A percentile compares a stretch with the other conserved stretches of the same genome.
phyloP scores from a whole-genome alignment of 306 rosid genomes.

The Acmispon strigosus region DNA sequence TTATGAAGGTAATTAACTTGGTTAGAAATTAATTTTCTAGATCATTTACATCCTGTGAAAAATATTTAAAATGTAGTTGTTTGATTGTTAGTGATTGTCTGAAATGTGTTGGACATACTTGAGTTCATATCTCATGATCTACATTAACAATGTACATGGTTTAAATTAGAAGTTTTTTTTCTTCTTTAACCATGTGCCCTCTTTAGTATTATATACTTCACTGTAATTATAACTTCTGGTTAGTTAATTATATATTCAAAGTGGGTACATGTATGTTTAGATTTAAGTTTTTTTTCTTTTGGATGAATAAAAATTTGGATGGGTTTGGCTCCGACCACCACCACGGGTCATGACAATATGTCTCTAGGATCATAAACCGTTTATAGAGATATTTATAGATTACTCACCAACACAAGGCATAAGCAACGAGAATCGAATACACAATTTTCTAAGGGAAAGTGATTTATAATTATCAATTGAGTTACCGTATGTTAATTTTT shows the following conservation, averaged over 20 bases:
- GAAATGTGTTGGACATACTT: neutral
- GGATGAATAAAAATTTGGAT: no score
- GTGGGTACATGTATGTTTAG: no score
- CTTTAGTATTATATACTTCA: neutral
- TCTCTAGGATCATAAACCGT: no score
- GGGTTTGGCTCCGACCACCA: no score
- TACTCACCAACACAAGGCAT: no score
- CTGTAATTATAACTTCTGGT: neutral
- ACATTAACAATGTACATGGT: slow-evolving; percentile 15
- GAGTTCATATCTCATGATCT: slow-evolving; percentile 14
- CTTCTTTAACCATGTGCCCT: neutral
- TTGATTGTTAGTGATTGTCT: neutral
- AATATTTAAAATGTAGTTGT: neutral
- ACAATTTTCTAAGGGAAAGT: no score
- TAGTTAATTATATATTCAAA: neutral
- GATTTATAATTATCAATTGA: no score
- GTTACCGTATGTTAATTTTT: no score
- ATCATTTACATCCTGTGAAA: neutral
- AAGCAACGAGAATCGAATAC: no score
- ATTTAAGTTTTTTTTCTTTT: no score
- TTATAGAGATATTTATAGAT: no score
- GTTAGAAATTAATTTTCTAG: neutral
- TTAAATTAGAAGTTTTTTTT: neutral
- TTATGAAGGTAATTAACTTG: neutral
- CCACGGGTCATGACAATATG: no score